Evolutionary conservation across 2,329 filamentous ascomycete species (phyloP).

Genomic region (Teratosphaeria nubilosa): DNA sequence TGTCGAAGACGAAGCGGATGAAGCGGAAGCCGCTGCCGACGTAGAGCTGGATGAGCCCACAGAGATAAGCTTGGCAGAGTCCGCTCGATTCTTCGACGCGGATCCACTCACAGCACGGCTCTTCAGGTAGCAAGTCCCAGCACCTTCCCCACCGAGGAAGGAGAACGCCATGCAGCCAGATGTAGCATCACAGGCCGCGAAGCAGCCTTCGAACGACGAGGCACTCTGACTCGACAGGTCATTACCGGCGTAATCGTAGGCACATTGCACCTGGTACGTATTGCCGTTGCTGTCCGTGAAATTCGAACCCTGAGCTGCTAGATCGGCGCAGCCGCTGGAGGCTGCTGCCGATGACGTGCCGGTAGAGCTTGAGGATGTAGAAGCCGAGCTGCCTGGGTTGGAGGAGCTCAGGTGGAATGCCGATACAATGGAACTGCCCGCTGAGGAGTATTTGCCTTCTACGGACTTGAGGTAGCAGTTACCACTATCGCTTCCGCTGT

Average conservation of each 20-base stretch:
- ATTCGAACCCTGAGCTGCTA: slow-evolving; percentile 1
- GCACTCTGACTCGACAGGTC: not conserved
- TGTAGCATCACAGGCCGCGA: slow-evolving; percentile 6
- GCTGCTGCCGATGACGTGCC: not conserved
- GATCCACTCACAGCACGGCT: not conserved
- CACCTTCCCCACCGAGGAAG: slow-evolving; percentile 2
- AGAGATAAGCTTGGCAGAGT: not conserved
- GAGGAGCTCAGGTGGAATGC: not conserved
- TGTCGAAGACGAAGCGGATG: not conserved
- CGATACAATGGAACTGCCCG: not conserved
- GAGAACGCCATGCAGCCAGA: slow-evolving; percentile 8
- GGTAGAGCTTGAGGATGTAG: not conserved
- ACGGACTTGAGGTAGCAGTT: slow-evolving; percentile 9
- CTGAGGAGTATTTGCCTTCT: not conserved
- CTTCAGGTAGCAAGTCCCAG: slow-evolving; percentile 8
- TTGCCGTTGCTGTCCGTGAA: slow-evolving; percentile 5
- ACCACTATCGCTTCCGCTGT: slow-evolving; percentile 2
- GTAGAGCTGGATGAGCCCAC: not conserved
- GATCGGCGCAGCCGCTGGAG: not conserved
- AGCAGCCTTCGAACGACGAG: slow-evolving; percentile 3
- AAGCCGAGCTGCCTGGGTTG: not conserved
- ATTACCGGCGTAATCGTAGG: slow-evolving; percentile 4
- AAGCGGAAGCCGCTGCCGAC: not conserved
- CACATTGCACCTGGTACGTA: slow-evolving; percentile 5
- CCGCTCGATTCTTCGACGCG: not conserved